A percentile compares a stretch with the other conserved stretches of the same genome.
phyloP scores from a whole-genome alignment of 768 basidiomycete genomes.

The Clavulina sp. region DNA sequence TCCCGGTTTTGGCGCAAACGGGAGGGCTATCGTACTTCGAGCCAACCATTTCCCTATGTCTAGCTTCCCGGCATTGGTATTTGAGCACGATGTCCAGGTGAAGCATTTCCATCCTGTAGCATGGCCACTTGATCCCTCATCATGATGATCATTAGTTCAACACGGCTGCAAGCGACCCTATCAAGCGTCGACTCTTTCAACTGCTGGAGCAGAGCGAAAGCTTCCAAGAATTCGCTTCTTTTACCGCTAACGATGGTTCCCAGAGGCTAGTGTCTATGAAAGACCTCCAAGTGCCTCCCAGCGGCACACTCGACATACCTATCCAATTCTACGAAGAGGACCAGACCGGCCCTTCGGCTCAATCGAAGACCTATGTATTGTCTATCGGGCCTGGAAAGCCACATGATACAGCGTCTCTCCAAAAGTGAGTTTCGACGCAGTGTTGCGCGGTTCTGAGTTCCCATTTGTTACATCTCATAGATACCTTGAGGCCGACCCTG shows the following conservation, averaged over 20 bases:
- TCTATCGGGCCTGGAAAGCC: slow-evolving; percentile 27
- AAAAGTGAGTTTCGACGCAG: slow-evolving; percentile 19
- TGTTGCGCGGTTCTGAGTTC: no score
- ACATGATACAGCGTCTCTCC: slow-evolving; percentile 27
- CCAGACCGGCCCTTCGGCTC: slow-evolving; percentile 20
- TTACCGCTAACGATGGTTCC: slow-evolving; percentile 34
- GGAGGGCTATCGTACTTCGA: slow-evolving; percentile 31
- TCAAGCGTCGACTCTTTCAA: slow-evolving; percentile 36
- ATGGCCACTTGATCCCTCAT: no score
- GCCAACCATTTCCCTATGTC: slow-evolving; percentile 44
- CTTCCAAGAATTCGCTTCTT: slow-evolving; percentile 21
- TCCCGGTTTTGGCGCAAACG: slow-evolving; percentile 38
- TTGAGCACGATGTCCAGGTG: slow-evolving; percentile 29
- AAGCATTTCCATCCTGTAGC: neutral
- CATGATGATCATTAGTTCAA: no score
- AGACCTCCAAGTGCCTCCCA: slow-evolving; percentile 21
- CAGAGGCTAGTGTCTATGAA: slow-evolving; percentile 29
- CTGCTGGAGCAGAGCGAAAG: slow-evolving; percentile 30
- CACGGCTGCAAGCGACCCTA: no score
- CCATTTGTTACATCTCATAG: no score
- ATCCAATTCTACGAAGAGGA: slow-evolving; percentile 31
- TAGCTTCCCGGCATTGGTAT: slow-evolving; percentile 28
- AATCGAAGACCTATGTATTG: slow-evolving; percentile 27
- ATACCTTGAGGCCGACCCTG: slow-evolving; percentile 36
- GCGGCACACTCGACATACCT: slow-evolving; percentile 18